Conservation (phyloP, 2,329 filamentous ascomycete species). For the Xylariaceae sp. region DNA sequence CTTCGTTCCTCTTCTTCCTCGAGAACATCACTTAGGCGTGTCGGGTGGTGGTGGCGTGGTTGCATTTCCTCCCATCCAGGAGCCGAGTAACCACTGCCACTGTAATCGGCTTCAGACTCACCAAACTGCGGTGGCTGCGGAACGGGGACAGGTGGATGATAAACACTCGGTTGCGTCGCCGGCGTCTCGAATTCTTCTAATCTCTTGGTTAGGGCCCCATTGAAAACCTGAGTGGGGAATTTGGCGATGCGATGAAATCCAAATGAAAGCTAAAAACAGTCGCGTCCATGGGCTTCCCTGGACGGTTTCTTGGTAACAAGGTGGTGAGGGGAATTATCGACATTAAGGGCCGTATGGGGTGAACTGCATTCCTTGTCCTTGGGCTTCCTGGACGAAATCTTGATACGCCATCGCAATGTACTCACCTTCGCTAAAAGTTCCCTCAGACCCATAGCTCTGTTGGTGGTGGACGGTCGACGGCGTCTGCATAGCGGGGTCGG, state of each 20-base stretch:
- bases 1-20: conserved; percentile 82
- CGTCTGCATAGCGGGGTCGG: conserved; percentile 40
- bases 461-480: conserved; percentile 42
- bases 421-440: conserved; percentile 67
- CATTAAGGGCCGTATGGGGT: too few relatives aligned
- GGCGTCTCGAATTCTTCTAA: conserved; percentile 59
- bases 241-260: too few relatives aligned
- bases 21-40: conserved; percentile 81
- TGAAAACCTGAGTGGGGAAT: conserved; percentile 37
- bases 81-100: conserved; percentile 62
- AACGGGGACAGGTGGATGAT: conserved; percentile 31
- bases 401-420: conserved; percentile 64
- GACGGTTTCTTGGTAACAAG: too few relatives aligned
- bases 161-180: conserved; percentile 37
- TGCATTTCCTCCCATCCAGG: conserved; percentile 71
- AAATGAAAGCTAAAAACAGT: too few relatives aligned
- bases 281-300: too few relatives aligned
- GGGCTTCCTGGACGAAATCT: conserved; percentile 58
- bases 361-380: conserved; percentile 42
- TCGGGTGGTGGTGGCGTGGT: conserved; percentile 81
- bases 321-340: too few relatives aligned
- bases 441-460: conserved; percentile 57
- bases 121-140: conserved; percentile 34
- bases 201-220: conserved; percentile 49
- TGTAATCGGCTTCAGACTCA: conserved; percentile 55